Evolutionary conservation across 495 filamentous ascomycete genomes (phyloP).

Genomic region (Endocarpon pusillum): DNA sequence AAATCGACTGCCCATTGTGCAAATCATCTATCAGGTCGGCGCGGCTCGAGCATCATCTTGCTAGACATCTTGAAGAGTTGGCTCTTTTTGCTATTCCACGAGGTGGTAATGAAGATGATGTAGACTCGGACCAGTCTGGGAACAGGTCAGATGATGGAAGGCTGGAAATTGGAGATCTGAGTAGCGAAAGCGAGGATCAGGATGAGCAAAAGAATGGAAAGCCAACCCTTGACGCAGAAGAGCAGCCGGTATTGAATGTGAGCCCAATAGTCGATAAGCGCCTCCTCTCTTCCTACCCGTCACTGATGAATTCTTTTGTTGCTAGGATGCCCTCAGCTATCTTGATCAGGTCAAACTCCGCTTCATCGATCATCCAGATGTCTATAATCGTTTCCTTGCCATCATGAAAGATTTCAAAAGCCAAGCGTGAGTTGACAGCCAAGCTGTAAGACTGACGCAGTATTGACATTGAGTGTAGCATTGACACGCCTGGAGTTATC

Average conservation of each 20-base stretch:
- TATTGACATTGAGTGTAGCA: conserved; percentile 36
- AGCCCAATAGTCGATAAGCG: too few relatives aligned
- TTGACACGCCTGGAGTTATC: conserved; percentile 96
- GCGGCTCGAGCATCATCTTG: conserved; percentile 8
- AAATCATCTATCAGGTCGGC: not conserved
- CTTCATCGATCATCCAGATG: conserved; percentile 90
- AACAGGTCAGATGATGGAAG: too few relatives aligned
- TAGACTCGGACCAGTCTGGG: not conserved
- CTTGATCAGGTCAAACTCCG: conserved; percentile 97
- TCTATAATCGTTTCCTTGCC: conserved; percentile 92
- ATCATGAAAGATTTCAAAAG: conserved; percentile 99
- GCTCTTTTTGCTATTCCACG: conserved; percentile 9
- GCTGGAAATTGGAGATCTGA: too few relatives aligned
- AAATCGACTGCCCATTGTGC: conserved; percentile 7
- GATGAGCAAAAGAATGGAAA: too few relatives aligned
- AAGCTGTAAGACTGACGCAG: not conserved
- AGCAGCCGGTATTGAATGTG: too few relatives aligned
- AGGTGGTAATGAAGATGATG: not conserved
- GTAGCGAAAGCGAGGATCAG: too few relatives aligned
- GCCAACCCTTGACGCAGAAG: too few relatives aligned
- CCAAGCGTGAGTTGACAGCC: conserved; percentile 51
- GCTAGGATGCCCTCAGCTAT: too few relatives aligned
- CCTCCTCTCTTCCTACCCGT: too few relatives aligned
- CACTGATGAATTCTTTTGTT: too few relatives aligned
- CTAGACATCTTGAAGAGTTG: conserved; percentile 11